Percentiles rank a stretch among this genome's conserved stretches.
Conservation (phyloP, 1,139 yeast species). For the Magnusiomyces tetraspermus region DNA sequence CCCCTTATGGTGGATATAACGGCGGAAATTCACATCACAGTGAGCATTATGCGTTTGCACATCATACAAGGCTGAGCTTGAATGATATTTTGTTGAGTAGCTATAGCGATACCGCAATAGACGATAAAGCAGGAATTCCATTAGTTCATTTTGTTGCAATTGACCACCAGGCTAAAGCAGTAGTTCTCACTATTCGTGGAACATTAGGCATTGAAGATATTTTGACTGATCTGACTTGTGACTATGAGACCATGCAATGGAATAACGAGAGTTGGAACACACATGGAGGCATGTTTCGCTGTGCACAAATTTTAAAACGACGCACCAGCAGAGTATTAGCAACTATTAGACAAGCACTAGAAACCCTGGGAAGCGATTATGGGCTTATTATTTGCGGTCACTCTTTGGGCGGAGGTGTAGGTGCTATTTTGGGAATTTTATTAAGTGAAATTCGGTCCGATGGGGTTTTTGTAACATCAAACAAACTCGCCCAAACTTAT, state of each 20-base stretch:
- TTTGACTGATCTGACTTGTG: constrained; percentile 30
- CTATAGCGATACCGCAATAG: constrained; percentile 25
- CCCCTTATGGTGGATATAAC: constrained; percentile 20
- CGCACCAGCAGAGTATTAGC: constrained; percentile 23
- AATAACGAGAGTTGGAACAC: constrained; percentile 26
- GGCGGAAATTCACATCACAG: constrained; percentile 20
- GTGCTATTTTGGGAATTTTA: constrained; percentile 29
- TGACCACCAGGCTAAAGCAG: constrained; percentile 29
- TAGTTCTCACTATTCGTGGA: constrained; percentile 31
- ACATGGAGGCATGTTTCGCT: constrained; percentile 31
- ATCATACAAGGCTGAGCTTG: constrained; percentile 27
- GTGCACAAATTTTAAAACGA: constrained; percentile 26
- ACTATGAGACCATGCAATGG: constrained; percentile 28
- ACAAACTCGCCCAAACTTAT: constrained; percentile 1
- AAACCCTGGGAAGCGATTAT: constrained; percentile 24
- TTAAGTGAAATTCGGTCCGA: constrained; percentile 20
- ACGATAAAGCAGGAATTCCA: constrained; percentile 27
- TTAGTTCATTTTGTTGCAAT: constrained; percentile 30
- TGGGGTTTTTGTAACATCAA: constrained; percentile 21
- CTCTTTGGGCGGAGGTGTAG: constrained; percentile 34
- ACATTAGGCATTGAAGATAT: constrained; percentile 31
- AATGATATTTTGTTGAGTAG: constrained; percentile 29
- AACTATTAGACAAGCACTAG: constrained; percentile 25
- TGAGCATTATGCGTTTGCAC: constrained; percentile 31
- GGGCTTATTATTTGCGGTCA: constrained; percentile 32